Base-by-base conservation (phyloP, 2,329 filamentous ascomycete genomes). In the Dryadomyces sulphureus region DNA sequence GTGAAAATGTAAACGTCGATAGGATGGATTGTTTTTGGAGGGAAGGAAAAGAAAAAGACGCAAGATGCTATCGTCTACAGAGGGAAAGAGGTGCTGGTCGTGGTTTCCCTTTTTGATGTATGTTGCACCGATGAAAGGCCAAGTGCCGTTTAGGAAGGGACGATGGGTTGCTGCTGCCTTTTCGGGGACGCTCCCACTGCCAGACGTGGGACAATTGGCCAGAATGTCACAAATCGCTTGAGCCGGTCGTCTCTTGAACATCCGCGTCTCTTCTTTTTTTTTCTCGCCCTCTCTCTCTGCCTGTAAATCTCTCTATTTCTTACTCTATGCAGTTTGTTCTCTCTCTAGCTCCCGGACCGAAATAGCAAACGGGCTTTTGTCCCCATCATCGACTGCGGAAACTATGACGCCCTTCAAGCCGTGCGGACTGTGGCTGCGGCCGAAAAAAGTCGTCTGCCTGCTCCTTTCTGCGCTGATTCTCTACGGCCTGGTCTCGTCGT, bases 381-480 rank as follows among this genome's bases (percentile, higher is more conserved):
- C 27, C n/a, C n/a, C n/a, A n/a, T n/a, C n/a, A 14, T 8, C 27
- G 4, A 32, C 27, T 32, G 27, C 27, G 27, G 27, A 9, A 32
- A 12, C 21, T 11, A 36, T 36, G 32, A 20, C 22, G 7, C n/a
- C 16, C 11, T 17, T 38, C 5, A 35, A 3, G 11, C 16, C 32
- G 2, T 17, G 16, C 12, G 7, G 20, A 16, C 20, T 11, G 6
- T 14, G 21, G 20, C n/a, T 25, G 19, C 32, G 41, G 3, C 41
- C 41, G 16, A 43, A 27, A 11, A 43, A 8, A 19, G 21, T n/a
- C 19, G 34, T 48, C 39, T 48, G 14, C 38, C 32, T 48, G 43
- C 44, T 49, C 44, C 20, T 41, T 5, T 30, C 35, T 6, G 3
- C 24, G 4, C 2, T 40, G 3, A 9, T 21, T 16, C 14, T 39